These are phyloP conservation scores for Physcomitrium patens DNA, from an alignment of 225 moss, liverwort and hornwort genomes.

Conservation along the genomic window DNA sequence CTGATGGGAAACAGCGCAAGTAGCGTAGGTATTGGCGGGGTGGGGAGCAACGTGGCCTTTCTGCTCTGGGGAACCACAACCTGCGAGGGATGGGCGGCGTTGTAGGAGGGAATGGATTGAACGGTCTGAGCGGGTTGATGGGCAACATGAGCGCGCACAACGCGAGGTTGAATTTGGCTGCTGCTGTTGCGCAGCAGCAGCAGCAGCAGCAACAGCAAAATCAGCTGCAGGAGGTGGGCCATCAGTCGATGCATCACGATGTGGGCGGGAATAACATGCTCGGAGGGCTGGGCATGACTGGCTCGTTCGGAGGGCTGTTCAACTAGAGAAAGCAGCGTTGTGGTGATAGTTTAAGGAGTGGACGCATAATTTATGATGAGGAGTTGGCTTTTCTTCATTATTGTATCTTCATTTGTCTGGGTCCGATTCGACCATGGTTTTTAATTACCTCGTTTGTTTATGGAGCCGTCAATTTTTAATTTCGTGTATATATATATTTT, in stretches of 20 bases:
- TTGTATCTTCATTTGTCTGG: too few species aligned
- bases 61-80: conserved; percentile 54
- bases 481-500: too few species aligned
- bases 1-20: conserved; percentile 51
- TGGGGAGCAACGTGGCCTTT: conserved; percentile 45
- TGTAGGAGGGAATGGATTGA: conserved; percentile 29
- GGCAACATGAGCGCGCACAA: conserved; percentile 64
- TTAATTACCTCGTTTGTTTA: too few species aligned
- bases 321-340: conserved; percentile 53
- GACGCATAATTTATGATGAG: background rate
- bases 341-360: background rate
- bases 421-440: too few species aligned
- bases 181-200: conserved; percentile 60
- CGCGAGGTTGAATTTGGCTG: conserved; percentile 61
- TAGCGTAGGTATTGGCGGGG: conserved; percentile 49
- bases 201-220: conserved; percentile 69
- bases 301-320: conserved; percentile 68
- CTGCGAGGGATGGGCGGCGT: conserved; percentile 51
- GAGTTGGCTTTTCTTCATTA: too few species aligned
- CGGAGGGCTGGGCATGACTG: conserved; percentile 53
- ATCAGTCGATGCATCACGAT: conserved; percentile 61
- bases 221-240: conserved; percentile 59
- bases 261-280: conserved; percentile 63
- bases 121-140: conserved; percentile 45
- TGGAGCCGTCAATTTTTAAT: too few species aligned